These are phyloP conservation scores for Rusavskia elegans DNA, from an alignment of 495 filamentous ascomycete species.

Conservation along the genomic window DNA sequence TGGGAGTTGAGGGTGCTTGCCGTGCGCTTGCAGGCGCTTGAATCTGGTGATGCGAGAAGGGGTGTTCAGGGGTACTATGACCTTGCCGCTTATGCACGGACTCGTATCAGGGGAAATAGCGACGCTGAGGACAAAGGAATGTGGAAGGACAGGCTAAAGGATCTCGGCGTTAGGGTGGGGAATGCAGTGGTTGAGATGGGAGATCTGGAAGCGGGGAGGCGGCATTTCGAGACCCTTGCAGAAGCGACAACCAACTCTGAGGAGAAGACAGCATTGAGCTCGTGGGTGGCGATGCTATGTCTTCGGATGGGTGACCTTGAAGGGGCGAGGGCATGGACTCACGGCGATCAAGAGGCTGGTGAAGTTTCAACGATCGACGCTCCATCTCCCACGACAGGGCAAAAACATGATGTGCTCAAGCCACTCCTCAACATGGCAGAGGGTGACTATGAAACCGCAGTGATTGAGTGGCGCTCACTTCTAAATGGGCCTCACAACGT, in stretches of 20 bases:
- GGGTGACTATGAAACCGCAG: constrained; percentile 49
- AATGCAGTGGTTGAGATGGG: constrained; percentile 84
- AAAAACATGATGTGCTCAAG: constrained; percentile 26
- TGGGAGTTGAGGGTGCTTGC: constrained; percentile 76
- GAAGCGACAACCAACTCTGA: constrained; percentile 1
- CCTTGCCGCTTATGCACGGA: constrained; percentile 59
- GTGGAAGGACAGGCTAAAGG: constrained; percentile 54
- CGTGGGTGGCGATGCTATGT: constrained; percentile 47
- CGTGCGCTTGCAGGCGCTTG: constrained; percentile 69
- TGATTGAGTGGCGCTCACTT: constrained; percentile 44
- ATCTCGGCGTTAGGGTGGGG: constrained; percentile 63
- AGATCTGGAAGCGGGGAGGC: constrained; percentile 58
- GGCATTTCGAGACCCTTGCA: constrained; percentile 39
- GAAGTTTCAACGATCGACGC: background rate
- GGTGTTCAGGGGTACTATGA: constrained; percentile 84
- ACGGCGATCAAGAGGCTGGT: constrained; percentile 8
- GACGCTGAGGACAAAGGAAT: constrained; percentile 25
- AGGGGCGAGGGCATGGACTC: constrained; percentile 40
- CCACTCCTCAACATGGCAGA: constrained; percentile 68
- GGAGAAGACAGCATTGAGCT: constrained; percentile 17
- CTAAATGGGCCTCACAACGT: constrained; percentile 18
- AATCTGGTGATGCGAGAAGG: constrained; percentile 66
- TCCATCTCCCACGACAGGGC: background rate
- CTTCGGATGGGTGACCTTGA: constrained; percentile 61
- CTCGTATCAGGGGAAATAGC: constrained; percentile 26